Base-by-base conservation (phyloP, 2,329 filamentous ascomycete species). In the Chrysosporium keratinophilum region DNA sequence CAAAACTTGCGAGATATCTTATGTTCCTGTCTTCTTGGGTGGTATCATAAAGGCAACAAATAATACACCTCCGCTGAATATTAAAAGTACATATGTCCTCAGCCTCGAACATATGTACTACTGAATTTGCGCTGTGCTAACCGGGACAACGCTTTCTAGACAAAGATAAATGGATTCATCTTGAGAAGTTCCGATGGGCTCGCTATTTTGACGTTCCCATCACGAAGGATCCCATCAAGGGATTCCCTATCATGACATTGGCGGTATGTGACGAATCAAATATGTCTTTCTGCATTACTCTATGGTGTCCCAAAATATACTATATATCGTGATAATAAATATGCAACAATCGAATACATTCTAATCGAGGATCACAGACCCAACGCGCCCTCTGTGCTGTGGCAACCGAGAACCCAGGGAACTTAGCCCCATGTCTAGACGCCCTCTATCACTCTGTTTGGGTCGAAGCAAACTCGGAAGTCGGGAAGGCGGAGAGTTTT, bases 1-100 rank as follows among this genome's bases (percentile, higher is more conserved):
- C 66, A 70, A 74, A 53, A 65, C 72, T 61, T 76, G 75, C 63
- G 71, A 81, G 6, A 68, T 81, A 41, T 76, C 68, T 11, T 82
- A 79, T 61, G 65, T 80, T 7, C 81, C 81, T 6, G 77, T 84
- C 51, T 75, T 83, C 50, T 71, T 83, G 0, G 78, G 78, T 3
- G 80, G 79, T 0, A 64, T 83, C 50, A 80, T 83, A 74, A 76
- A 81, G 53, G 65, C 67, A 0, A 78, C 75, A 62, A 72, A 71
- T 28, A 82, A 81, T 60, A 73, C 61, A 1, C 63, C 80, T 1
- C 80, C 80, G 1, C 67, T 82, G 23, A 63, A 67, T 2, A 75
- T 83, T 63, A 81, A 77, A 57, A 82, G 78, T 79, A 64, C 47
- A n/a, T n/a, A n/a, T n/a, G 67, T 54, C n/a, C 46, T 52, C 11